These are phyloP conservation scores for Avicennia marina DNA, from an alignment of 257 asterid species.

Conservation along the genomic window DNA sequence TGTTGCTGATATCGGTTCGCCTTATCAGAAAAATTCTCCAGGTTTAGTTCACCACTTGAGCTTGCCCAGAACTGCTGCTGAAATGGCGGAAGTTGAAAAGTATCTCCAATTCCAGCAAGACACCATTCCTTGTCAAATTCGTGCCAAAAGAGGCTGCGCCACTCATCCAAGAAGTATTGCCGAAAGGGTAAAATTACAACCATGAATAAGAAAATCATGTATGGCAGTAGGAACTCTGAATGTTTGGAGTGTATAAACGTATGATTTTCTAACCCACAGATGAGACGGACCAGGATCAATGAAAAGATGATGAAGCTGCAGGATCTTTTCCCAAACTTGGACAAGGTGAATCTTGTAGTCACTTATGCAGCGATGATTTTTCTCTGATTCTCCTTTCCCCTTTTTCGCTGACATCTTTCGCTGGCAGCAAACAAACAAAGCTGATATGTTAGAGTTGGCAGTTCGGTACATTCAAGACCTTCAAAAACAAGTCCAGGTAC, in stretches of 20 bases:
- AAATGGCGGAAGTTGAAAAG: constrained; percentile 51
- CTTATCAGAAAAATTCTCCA: constrained; percentile 29
- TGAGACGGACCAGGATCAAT: constrained; percentile 73
- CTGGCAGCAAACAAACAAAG: too few relatives aligned
- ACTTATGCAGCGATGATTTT: too few relatives aligned
- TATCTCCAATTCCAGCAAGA: constrained; percentile 66
- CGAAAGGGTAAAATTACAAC: constrained; percentile 58
- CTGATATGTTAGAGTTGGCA: too few relatives aligned
- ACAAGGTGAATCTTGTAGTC: constrained; percentile 84
- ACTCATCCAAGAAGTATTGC: constrained; percentile 95
- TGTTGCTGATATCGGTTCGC: not conserved
- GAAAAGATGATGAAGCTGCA: constrained; percentile 86
- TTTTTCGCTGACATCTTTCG: not conserved
- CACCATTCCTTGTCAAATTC: constrained; percentile 35
- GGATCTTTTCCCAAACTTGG: constrained; percentile 82
- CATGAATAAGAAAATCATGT: too few relatives aligned
- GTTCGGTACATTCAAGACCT: too few relatives aligned
- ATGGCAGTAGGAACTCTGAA: too few relatives aligned
- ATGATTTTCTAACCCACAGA: constrained; percentile 37
- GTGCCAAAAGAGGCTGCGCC: constrained; percentile 96
- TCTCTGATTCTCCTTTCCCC: too few relatives aligned
- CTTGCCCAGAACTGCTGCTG: constrained; percentile 60
- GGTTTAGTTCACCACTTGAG: constrained; percentile 75
- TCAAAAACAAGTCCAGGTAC: too few relatives aligned
- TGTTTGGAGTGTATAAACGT: too few relatives aligned